Evolutionary conservation across 2,329 filamentous ascomycete species (phyloP), one percentile per base, ranked within the genome.

Genomic region (Colletotrichum lentis): DNA sequence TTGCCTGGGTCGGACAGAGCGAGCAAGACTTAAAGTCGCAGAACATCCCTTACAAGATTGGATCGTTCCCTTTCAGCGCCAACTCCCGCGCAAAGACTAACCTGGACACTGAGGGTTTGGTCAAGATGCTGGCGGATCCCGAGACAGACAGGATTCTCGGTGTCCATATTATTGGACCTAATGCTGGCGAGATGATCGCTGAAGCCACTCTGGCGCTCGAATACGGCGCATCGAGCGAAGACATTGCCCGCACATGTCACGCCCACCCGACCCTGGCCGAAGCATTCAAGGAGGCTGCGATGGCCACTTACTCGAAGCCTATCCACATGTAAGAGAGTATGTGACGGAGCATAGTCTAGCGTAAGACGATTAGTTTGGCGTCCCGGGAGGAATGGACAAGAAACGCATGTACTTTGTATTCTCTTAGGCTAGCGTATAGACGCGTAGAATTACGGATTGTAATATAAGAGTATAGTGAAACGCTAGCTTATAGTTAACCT

Each of bases 21-120:
- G 96, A 99, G 85, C 91, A 95, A 78, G 96, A 99, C 74, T 86
- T 99, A 72, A 97, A 98, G 88, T 89, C 89, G 73, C 87, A 91
- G 71, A 93, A 93, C 71, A 88, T 97, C 76, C 93, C 96, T 77
- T 99, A 97, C 89, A 93, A 93, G 76, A 85, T 94, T 77, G 96
- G 96, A 79, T 91, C 88, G 58, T 99, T 99, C 89, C 96, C 96
- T 74, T 99, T 99, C 88, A 92, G 90, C 77, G 96, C 96, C 84
- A 99, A 99, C 88, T 97, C 93, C 68, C 91, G 96, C 79, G 96
- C 96, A 75, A 99, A 98, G 91, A 99, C 96, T 78, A 99, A 98
- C 86, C 85, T 96, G 73, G 96, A 99, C 78, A 92, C 92, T 43
- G 96, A 99, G 67, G 96, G 96, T 74, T 84, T 97, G 80, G 96